Conservation (phyloP, 176 grass and related monocot species). For the Juncus effusus region DNA sequence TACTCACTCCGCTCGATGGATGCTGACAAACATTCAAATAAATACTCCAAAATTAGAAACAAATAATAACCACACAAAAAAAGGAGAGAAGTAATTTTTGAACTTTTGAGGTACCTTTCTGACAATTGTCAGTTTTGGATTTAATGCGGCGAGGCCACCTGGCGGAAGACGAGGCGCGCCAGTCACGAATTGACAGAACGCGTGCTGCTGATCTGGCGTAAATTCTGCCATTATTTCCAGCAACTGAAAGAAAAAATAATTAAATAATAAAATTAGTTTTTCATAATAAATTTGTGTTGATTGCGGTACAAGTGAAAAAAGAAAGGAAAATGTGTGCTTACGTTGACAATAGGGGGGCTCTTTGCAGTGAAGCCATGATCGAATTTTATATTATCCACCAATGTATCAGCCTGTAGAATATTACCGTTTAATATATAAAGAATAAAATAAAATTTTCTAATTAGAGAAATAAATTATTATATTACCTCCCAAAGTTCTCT, state of each 20-base stretch:
- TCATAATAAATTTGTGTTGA: not conserved
- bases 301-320: too few relatives aligned
- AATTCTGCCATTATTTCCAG: constrained; percentile 91
- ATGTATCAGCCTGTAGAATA: constrained; percentile 49
- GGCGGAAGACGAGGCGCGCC: constrained; percentile 86
- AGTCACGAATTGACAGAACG: constrained; percentile 92
- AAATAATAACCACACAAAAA: not conserved
- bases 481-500: constrained; percentile 84
- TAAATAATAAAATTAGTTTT: constrained; percentile 15
- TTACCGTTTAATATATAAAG: constrained; percentile 5
- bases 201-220: constrained; percentile 65
- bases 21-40: constrained; percentile 43
- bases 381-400: constrained; percentile 90
- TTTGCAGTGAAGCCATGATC: constrained; percentile 95
- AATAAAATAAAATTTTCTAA: constrained; percentile 16
- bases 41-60: not conserved
- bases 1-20: constrained; percentile 40
- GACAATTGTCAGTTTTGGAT: constrained; percentile 83
- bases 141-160: constrained; percentile 75
- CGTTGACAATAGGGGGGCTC: constrained; percentile 72
- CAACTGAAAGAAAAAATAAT: constrained; percentile 40
- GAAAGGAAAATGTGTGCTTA: constrained; percentile 26
- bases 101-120: constrained; percentile 50
- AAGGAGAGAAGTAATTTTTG: too few relatives aligned
- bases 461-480: not conserved